phyloP scores from a whole-genome alignment of 805 yeast genomes.

The Teunomyces panamensis region DNA sequence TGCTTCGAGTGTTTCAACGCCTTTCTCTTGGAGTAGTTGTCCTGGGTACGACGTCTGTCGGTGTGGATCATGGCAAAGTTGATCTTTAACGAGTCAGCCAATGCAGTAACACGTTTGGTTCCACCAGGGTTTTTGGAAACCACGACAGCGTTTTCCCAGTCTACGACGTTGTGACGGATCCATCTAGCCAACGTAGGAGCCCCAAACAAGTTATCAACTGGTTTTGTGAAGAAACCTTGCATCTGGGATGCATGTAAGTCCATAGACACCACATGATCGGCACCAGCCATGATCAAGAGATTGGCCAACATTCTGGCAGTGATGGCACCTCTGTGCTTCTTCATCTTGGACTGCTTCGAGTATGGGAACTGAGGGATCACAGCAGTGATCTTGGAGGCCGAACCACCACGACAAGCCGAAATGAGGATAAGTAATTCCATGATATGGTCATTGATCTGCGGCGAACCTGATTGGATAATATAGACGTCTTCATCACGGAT shows the following conservation, averaged over 20 bases:
- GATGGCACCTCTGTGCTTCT: constrained; percentile 97
- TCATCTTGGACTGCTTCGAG: constrained; percentile 96
- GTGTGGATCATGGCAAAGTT: constrained; percentile 99
- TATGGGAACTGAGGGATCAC: constrained; percentile 98
- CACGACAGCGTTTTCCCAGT: constrained; percentile 85
- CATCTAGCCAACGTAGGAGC: constrained; percentile 95
- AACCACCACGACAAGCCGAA: constrained; percentile 95
- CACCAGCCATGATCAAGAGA: constrained; percentile 95
- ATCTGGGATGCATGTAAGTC: constrained; percentile 95
- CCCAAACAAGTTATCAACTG: constrained; percentile 94
- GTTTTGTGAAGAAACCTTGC: constrained; percentile 98
- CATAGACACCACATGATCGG: constrained; percentile 97
- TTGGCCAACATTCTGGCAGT: constrained; percentile 98
- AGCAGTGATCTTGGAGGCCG: constrained; percentile 96
- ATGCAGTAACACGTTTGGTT: constrained; percentile 93
- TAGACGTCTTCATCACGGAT: constrained; percentile 97
- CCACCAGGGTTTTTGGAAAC: constrained; percentile 99
- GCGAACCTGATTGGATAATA: constrained; percentile 84
- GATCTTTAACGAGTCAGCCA: constrained; percentile 94
- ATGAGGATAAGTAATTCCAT: constrained; percentile 94
- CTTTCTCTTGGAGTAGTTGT: constrained; percentile 43
- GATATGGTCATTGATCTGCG: constrained; percentile 85
- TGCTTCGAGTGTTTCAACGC: constrained; percentile 36
- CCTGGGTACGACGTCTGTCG: constrained; percentile 88
- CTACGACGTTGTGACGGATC: constrained; percentile 87